Evolutionary conservation across 2,329 filamentous ascomycete genomes (phyloP).

Genomic region (Aspergillus pseudoglaucus): DNA sequence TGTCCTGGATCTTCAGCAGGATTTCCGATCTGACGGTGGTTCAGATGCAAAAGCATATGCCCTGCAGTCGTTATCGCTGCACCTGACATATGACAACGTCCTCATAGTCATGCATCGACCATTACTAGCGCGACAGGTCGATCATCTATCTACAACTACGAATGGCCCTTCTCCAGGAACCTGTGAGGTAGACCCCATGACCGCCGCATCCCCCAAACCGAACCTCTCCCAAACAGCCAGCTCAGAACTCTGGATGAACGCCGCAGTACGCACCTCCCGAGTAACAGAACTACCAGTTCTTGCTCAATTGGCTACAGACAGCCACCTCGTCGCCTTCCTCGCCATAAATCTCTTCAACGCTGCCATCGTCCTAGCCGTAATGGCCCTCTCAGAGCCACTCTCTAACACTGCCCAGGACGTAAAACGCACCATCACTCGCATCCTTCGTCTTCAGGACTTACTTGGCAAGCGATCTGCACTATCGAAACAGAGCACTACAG

Average conservation of each 20-base stretch:
- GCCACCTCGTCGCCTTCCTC: constrained; percentile 40
- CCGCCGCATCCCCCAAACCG: background rate
- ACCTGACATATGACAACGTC: constrained; percentile 40
- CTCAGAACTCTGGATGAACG: constrained; percentile 22
- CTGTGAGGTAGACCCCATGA: background rate
- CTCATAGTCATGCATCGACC: constrained; percentile 40
- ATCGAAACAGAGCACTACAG: constrained; percentile 27
- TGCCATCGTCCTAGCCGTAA: constrained; percentile 38
- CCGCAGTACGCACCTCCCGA: constrained; percentile 35
- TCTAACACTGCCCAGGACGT: constrained; percentile 38
- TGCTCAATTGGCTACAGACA: constrained; percentile 34
- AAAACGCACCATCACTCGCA: constrained; percentile 39
- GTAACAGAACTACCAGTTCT: constrained; percentile 28
- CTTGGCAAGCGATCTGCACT: constrained; percentile 28
- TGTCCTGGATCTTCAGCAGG: constrained; percentile 11
- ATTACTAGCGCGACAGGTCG: constrained; percentile 31
- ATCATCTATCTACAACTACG: constrained; percentile 16
- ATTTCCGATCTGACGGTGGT: constrained; percentile 7
- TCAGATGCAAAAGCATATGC: constrained; percentile 12
- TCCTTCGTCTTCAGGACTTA: constrained; percentile 36
- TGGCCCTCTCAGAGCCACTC: constrained; percentile 38
- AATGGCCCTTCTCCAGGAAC: constrained; percentile 1
- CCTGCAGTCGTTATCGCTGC: constrained; percentile 38
- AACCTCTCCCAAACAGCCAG: constrained; percentile 6
- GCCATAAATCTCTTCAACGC: constrained; percentile 43